Base-by-base conservation (phyloP, 306 rosid species). In the Chamaecrista fasciculata region DNA sequence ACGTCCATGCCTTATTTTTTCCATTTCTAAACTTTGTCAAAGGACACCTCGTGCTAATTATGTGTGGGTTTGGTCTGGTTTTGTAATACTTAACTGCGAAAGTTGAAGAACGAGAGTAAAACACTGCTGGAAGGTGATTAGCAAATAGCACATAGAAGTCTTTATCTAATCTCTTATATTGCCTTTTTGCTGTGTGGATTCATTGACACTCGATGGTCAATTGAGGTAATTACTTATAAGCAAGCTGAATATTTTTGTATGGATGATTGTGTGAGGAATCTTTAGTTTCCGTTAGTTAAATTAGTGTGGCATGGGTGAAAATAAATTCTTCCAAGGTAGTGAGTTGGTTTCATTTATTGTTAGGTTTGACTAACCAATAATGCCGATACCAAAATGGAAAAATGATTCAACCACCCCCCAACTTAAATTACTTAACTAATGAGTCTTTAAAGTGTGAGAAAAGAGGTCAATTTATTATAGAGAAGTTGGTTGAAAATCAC, bases 251-350 rank as follows among this genome's bases (percentile, higher is more conserved):
- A 49, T 49, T 48, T 28, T 19, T 75, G 36, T 46, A 7, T 69
- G n/a, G n/a, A 33, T 42, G 55, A 68, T 47, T 51, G 12, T 64
- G 25, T 63, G 39, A 62, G 34, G 56, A 65, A 65, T 50, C 25
- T 16, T 23, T 36, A 50, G 63, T 37, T 57, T 42, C 34, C 14
- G 16, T 19, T 23, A 16, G 14, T 63, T 50, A 47, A 74, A 48
- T 69, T 63, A 14, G 59, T 49, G 6, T 49, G 6, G 26, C 2
- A 58, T 20, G 37, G 65, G 3, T 18, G 26, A 40, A 29, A 46
- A 48, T 18, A 37, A 7, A 0, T 26, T 23, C n/a, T 39, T 26
- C 42, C 34, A 15, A 26, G 28, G 56, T 42, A 51, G 25, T 24
- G 28, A 40, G 2, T 24, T 49, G 53, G 39, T 5, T n/a, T 48